Evolutionary conservation across 2,329 filamentous ascomycete genomes (phyloP), one percentile per base, ranked within the genome.

Genomic region (Neonectria sp.): DNA sequence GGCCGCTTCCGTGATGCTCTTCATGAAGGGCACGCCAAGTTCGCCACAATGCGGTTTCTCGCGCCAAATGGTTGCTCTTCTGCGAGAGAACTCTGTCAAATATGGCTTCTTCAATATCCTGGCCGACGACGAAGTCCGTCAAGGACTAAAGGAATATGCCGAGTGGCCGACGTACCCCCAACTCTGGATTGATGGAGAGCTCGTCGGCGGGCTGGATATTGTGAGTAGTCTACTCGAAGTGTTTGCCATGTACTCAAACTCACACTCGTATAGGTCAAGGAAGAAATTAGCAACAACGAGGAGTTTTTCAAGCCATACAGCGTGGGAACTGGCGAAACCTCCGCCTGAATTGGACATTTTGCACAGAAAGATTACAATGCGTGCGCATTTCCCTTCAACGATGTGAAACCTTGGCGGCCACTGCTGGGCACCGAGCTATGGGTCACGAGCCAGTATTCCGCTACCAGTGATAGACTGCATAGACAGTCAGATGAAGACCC

Each of bases 41-140:
- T 88, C 90, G 35, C 95, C 95, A 1, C 93, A 97, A 81, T 97
- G 95, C 77, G 95, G 96, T 3, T 99, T 99, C 83, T 97, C 94
- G 73, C 87, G 95, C 73, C 95, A 98, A 83, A 85, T 97, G 51
- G 96, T 99, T 49, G 91, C 86, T 29, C 89, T 99, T 53, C 83
- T 99, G 75, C 89, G 96, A 59, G 95, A 98, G 83, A 92, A 94
- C 78, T 92, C 92, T 56, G 93, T 99, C 68, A 94, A 97, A 80
- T 99, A 98, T 80, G 96, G 96, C 24, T 99, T 99, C 86, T 99
- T 99, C 86, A 98, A 99, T 80, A 99, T 99, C 71, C 83, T 99
- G 75, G 96, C 96, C 70, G 96, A 99, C 79, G 95, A 99, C 77
- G 95, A 98, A 81, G 96, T 99, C 55, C 89, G 96, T 68, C 95